These are phyloP conservation scores for Trichomonascaceae sp. DNA, from an alignment of 1,139 yeast genomes.

Conservation along the genomic window DNA sequence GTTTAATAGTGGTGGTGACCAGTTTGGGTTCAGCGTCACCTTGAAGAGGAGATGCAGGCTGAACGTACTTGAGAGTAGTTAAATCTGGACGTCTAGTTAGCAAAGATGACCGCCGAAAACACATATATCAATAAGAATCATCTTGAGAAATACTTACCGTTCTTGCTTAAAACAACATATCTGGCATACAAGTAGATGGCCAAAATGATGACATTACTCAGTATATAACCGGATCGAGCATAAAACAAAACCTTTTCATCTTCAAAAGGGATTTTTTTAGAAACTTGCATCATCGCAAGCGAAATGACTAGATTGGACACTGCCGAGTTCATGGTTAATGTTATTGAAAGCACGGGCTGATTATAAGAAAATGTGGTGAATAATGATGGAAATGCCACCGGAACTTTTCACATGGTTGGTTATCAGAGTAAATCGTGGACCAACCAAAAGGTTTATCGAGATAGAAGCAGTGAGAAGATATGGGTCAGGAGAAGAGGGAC, in stretches of 20 bases:
- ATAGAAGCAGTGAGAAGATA: background rate
- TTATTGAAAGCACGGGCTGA: background rate
- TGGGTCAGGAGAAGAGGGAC: background rate
- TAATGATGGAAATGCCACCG: background rate
- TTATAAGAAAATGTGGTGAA: slow-evolving; percentile 2
- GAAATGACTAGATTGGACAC: slow-evolving; percentile 78
- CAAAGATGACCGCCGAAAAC: too few species aligned
- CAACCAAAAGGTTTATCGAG: background rate
- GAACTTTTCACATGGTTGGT: background rate
- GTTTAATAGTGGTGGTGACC: slow-evolving; percentile 84
- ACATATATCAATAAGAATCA: too few species aligned
- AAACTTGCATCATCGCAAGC: slow-evolving; percentile 96
- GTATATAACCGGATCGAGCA: slow-evolving; percentile 67
- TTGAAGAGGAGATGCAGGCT: slow-evolving; percentile 74
- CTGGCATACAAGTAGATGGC: slow-evolving; percentile 62
- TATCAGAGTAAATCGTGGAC: slow-evolving; percentile 7
- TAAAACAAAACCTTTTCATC: slow-evolving; percentile 69
- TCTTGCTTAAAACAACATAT: slow-evolving; percentile 58
- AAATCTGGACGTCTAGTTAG: slow-evolving; percentile 38
- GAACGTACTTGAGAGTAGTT: slow-evolving; percentile 86
- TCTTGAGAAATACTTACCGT: slow-evolving; percentile 43
- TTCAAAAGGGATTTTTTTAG: slow-evolving; percentile 86
- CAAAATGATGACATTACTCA: slow-evolving; percentile 62
- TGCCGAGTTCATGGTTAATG: slow-evolving; percentile 52
- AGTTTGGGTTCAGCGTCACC: slow-evolving; percentile 72